phyloP scores from a whole-genome alignment of 306 rosid genomes.

The Glycine soja region DNA sequence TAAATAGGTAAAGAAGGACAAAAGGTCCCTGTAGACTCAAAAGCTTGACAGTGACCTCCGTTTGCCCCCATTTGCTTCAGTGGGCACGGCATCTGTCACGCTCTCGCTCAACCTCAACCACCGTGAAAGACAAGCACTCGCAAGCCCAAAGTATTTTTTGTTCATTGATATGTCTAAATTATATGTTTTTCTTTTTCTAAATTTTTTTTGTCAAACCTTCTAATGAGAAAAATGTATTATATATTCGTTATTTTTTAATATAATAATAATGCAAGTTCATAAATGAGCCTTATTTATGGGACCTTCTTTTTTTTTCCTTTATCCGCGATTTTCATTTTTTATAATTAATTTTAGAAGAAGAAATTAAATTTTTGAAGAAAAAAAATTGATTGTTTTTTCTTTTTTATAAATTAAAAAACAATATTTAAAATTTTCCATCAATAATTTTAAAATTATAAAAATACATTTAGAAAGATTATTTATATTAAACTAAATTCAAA shows the following conservation, averaged over 20 bases:
- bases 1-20: background rate
- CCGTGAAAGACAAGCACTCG: slow-evolving; percentile 3
- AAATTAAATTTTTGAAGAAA: no score
- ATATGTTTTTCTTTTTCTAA: background rate
- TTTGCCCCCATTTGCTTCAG: slow-evolving; percentile 38
- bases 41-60: slow-evolving; percentile 38
- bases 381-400: no score
- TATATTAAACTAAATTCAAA: no score
- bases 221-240: background rate
- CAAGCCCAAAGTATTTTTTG: background rate
- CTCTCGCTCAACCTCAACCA: background rate
- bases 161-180: background rate
- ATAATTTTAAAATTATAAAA: no score
- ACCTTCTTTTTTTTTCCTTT: background rate
- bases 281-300: background rate
- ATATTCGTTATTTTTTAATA: background rate
- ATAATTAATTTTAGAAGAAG: no score
- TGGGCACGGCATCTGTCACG: slow-evolving; percentile 53
- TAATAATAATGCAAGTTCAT: no score
- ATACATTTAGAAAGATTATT: no score
- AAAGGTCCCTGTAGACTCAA: slow-evolving; percentile 22
- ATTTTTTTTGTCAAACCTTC: background rate
- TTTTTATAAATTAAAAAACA: no score
- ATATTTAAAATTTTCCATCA: no score
- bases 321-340: background rate